A percentile compares a stretch with the other conserved stretches of the same genome.
Evolutionary conservation across 2,329 filamentous ascomycete species (phyloP).

Genomic region (Chrysosphaeria jannelii): DNA sequence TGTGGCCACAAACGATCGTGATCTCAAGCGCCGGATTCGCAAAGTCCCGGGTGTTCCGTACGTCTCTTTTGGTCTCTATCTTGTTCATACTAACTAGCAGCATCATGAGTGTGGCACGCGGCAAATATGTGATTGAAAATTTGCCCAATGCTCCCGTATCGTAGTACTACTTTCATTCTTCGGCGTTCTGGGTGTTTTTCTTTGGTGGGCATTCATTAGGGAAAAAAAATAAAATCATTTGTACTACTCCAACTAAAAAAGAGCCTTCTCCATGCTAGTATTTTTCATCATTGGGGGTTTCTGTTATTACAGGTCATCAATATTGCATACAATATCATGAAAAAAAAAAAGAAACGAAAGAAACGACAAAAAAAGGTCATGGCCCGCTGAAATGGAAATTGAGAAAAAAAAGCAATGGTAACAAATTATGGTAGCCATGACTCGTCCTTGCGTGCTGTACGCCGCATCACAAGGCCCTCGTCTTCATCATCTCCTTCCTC

Average conservation of each 20-base stretch:
- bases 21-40: conserved; percentile 52
- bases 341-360: neutral
- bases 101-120: conserved; percentile 53
- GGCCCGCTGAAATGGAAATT: neutral
- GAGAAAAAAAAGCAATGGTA: neutral
- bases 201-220: neutral
- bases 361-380: neutral
- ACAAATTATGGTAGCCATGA: conserved; percentile 22
- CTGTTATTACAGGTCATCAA: too few relatives aligned
- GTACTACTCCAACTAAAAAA: too few relatives aligned
- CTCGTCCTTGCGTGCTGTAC: conserved; percentile 24
- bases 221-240: too few relatives aligned
- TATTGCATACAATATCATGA: too few relatives aligned
- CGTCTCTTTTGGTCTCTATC: conserved; percentile 1
- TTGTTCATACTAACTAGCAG: neutral
- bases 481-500: conserved; percentile 20
- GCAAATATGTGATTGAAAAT: conserved; percentile 85
- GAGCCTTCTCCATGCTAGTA: too few relatives aligned
- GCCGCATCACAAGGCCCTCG: conserved; percentile 26
- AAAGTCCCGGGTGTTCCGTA: conserved; percentile 46
- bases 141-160: conserved; percentile 42
- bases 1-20: conserved; percentile 32
- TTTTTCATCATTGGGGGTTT: too few relatives aligned
- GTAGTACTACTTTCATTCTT: too few relatives aligned
- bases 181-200: neutral